Base-by-base conservation (phyloP, 73 alveolate species). In the Paramecium primaurelia region DNA sequence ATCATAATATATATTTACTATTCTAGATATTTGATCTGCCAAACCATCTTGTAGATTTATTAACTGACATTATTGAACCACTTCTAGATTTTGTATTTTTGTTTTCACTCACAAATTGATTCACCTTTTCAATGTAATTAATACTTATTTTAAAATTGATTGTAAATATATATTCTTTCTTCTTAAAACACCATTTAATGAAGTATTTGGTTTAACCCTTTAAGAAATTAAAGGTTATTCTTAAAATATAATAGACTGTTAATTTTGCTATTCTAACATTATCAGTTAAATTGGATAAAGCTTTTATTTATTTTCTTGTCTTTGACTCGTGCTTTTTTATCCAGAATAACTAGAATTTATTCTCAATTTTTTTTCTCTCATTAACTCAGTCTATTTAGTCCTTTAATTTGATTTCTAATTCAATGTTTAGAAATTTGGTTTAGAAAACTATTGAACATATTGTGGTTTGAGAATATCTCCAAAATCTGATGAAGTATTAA, bases 141-240 rank as follows among this genome's bases (percentile, higher is more conserved):
- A 25, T 80, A 80, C 91, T 47, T 80, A 40, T 42, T 80, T 80
- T 80, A 80, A 47, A 18, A 80, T 80, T 8, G 71, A 80, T 45
- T 80, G 47, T 47, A 80, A 45, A 80, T 80, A 80, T 3, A 44
- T 12, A 44, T 26, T 80, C 34, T 80, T 80, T 8, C 91, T 80
- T 36, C 58, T 80, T 44, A 80, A 20, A n/a, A 18, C 69, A 18
- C 25, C 4, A 18, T 18, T 54, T 54, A 54, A 18, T n/a, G 69
- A 54, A 54, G 20, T 54, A 54, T 14, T 18, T 54, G 30, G 69
- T 18, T 18, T 18, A 18, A 54, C 14, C 1, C 34, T 18, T 16
- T 54, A 2, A 54, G 36, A n/a, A 54, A 18, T 16, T 54, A 22
- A 7, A 49, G 59, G 22, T 14, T 49, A 6, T 0, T 16, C 22